A percentile compares a stretch with the other conserved stretches of the same genome.
Conservation (phyloP, 106 monocot species). For the Posidonia australis region DNA sequence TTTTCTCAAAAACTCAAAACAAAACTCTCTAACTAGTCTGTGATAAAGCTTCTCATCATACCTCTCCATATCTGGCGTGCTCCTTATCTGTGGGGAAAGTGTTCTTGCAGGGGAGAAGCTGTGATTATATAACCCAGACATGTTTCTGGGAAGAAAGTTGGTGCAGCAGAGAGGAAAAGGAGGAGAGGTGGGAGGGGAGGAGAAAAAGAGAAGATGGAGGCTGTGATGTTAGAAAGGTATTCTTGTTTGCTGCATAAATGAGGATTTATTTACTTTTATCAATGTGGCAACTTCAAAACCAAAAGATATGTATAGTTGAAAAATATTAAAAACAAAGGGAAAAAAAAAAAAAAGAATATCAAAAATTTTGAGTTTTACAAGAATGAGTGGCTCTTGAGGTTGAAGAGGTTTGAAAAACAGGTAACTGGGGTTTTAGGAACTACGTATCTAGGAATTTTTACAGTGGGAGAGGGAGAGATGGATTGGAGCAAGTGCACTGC, state of each 20-base stretch:
- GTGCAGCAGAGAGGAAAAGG: constrained; percentile 3
- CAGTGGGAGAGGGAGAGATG: too few relatives aligned
- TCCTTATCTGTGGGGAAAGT: constrained; percentile 75
- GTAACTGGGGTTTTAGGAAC: constrained; percentile 1
- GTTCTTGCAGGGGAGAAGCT: constrained; percentile 85
- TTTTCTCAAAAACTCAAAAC: neutral
- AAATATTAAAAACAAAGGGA: too few relatives aligned
- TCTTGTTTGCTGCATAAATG: neutral
- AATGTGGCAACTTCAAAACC: neutral
- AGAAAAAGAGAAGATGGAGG: neutral
- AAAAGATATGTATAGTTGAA: neutral
- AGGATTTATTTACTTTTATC: neutral
- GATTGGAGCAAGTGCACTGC: too few relatives aligned
- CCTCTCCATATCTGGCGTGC: constrained; percentile 68
- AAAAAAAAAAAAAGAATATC: neutral
- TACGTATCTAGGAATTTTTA: too few relatives aligned
- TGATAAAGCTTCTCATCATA: constrained; percentile 4
- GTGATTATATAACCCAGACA: constrained; percentile 74
- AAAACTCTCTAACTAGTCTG: neutral
- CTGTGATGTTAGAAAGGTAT: neutral
- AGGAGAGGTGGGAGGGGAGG: neutral
- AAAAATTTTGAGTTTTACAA: neutral
- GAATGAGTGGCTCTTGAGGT: neutral
- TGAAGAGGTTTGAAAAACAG: neutral
- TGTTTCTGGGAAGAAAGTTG: constrained; percentile 13